These are phyloP conservation scores for Alternaria sp. DNA, from an alignment of 2,329 filamentous ascomycete species.

Conservation along the genomic window DNA sequence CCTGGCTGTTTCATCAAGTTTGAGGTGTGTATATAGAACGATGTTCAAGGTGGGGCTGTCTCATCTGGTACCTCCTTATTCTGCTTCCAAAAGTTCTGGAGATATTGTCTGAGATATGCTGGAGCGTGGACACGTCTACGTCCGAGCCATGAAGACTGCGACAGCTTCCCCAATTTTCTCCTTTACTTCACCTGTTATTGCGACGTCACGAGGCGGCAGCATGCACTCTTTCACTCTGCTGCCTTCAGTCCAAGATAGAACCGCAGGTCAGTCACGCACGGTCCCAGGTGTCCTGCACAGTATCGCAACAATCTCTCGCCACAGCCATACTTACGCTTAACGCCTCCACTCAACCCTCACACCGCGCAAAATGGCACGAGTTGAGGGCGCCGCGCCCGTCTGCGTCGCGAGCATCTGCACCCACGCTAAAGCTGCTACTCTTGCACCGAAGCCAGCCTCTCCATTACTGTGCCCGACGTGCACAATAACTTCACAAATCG, in stretches of 20 bases:
- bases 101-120: background rate
- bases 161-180: background rate
- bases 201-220: background rate
- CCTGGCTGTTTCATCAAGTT: background rate
- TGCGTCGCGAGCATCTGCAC: background rate
- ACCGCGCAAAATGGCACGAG: background rate
- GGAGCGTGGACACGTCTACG: background rate
- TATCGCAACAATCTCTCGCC: background rate
- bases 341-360: background rate
- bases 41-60: background rate
- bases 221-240: background rate
- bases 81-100: background rate
- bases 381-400: background rate
- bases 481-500: conserved; percentile 5
- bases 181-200: background rate
- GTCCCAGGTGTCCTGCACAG: background rate
- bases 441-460: background rate
- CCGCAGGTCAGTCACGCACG: background rate
- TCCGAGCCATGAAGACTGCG: background rate
- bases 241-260: background rate
- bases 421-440: background rate
- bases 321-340: background rate
- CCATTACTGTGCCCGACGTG: conserved; percentile 11
- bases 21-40: background rate
- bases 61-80: background rate